Evolutionary conservation across 306 rosid genomes (phyloP).

Genomic region (Castanea sativa): DNA sequence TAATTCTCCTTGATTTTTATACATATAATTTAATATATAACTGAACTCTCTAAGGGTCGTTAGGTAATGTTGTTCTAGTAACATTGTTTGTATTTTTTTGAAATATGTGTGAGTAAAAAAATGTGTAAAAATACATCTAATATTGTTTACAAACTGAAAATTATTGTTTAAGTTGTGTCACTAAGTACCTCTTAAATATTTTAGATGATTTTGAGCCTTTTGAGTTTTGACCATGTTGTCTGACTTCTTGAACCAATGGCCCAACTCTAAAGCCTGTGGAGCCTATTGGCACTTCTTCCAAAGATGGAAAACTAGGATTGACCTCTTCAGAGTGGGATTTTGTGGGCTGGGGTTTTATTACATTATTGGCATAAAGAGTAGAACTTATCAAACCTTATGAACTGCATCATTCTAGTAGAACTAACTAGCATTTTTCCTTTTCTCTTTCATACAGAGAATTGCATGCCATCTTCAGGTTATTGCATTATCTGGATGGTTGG

Average conservation of each 20-base stretch:
- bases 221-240: background rate
- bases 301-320: no score
- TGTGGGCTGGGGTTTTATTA: no score
- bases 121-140: no score
- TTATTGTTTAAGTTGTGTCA: no score
- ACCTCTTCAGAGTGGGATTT: no score
- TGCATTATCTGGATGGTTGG: constrained; percentile 78
- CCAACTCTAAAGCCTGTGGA: background rate
- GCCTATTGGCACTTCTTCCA: background rate
- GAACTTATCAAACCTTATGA: background rate
- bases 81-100: no score
- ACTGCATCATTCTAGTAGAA: background rate
- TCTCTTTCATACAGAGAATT: constrained; percentile 66
- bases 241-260: background rate
- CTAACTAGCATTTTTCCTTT: background rate
- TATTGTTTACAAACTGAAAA: no score
- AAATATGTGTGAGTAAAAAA: no score
- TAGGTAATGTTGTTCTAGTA: no score
- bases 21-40: background rate
- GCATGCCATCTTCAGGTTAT: constrained; percentile 78
- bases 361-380: no score
- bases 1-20: background rate
- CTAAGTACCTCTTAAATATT: background rate
- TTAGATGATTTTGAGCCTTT: background rate
- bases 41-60: background rate